A percentile compares a stretch with the other conserved stretches of the same genome.
Evolutionary conservation across 805 yeast species (phyloP).

Genomic region (Cyberlindnera americana): DNA sequence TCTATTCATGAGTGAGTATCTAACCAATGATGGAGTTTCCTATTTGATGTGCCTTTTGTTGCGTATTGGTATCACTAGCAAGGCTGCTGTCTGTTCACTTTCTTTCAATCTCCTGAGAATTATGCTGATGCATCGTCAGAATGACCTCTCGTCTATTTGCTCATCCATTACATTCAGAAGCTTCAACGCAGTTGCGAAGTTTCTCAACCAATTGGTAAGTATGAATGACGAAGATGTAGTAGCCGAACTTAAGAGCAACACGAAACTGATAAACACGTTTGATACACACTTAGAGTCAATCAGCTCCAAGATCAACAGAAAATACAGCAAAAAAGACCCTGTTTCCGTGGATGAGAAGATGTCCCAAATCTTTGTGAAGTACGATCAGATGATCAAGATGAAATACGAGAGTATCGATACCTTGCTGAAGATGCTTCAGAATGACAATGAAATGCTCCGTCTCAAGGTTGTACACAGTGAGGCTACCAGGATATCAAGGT

Average conservation of each 20-base stretch:
- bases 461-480: constrained; percentile 36
- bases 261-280: constrained; percentile 18
- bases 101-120: constrained; percentile 32
- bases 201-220: constrained; percentile 25
- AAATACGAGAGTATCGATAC: constrained; percentile 26
- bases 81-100: constrained; percentile 15
- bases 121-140: constrained; percentile 31
- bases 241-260: constrained; percentile 14
- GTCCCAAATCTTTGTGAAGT: constrained; percentile 11
- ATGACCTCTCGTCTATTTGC: constrained; percentile 27
- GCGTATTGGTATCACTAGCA: constrained; percentile 16
- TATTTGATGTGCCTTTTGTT: constrained; percentile 31
- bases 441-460: constrained; percentile 20
- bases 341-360: constrained; percentile 16
- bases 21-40: constrained; percentile 34
- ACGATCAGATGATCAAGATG: constrained; percentile 20
- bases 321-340: constrained; percentile 17
- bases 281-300: constrained; percentile 23
- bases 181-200: constrained; percentile 19
- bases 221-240: constrained; percentile 30
- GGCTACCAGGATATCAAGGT: constrained; percentile 45
- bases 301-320: constrained; percentile 24
- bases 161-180: constrained; percentile 27
- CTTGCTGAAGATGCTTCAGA: constrained; percentile 13
- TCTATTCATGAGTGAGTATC: constrained; percentile 28